These are phyloP conservation scores for Mallotus japonicus DNA, from an alignment of 441 rosid genomes.

Conservation along the genomic window DNA sequence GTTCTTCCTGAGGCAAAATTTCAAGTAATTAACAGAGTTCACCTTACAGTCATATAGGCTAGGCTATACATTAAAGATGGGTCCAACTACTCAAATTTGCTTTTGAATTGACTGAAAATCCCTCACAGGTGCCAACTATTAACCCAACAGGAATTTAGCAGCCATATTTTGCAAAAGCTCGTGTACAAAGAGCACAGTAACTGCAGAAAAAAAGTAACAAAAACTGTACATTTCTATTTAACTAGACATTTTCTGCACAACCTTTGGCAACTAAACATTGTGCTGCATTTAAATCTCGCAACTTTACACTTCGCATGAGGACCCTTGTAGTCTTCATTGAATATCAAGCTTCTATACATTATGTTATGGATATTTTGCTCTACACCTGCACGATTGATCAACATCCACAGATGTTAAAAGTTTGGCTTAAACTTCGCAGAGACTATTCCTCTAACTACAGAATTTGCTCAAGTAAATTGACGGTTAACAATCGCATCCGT, in stretches of 20 bases:
- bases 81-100: background rate
- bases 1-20: no score
- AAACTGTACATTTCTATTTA: constrained; percentile 3
- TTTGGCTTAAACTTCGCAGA: background rate
- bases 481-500: no score
- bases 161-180: background rate
- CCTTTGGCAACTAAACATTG: background rate
- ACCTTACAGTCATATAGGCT: no score
- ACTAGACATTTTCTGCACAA: constrained; percentile 9
- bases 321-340: background rate
- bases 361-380: background rate
- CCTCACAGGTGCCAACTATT: background rate
- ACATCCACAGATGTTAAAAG: no score
- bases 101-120: background rate
- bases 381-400: background rate
- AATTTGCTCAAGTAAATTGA: no score
- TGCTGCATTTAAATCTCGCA: background rate
- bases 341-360: background rate
- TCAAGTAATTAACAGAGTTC: no score
- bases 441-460: no score
- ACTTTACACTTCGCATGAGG: background rate
- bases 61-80: no score
- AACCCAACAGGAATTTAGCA: background rate
- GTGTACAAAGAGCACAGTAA: background rate
- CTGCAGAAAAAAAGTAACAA: background rate